Evolutionary conservation across 768 basidiomycete genomes (phyloP).

Genomic region (Naganishia onofrii): DNA sequence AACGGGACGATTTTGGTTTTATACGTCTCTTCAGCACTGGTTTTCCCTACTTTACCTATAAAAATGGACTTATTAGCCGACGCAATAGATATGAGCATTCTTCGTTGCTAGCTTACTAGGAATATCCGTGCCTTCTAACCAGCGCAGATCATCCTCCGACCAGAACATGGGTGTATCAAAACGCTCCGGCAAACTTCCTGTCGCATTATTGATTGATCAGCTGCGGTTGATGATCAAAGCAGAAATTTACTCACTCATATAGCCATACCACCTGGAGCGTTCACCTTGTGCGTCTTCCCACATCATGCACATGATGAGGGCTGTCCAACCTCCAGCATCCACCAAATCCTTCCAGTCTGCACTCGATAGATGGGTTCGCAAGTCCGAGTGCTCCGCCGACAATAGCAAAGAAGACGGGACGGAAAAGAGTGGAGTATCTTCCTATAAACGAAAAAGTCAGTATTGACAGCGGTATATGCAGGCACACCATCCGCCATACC

Average conservation of each 20-base stretch:
- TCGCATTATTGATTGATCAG: neutral
- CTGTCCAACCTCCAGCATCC: constrained; percentile 67
- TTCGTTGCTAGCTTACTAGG: constrained; percentile 56
- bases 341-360: constrained; percentile 68
- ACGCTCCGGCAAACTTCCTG: constrained; percentile 65
- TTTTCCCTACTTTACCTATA: constrained; percentile 79
- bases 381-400: constrained; percentile 69
- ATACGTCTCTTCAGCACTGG: constrained; percentile 75
- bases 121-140: constrained; percentile 80
- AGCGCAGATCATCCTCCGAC: constrained; percentile 67
- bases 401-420: constrained; percentile 75
- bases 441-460: constrained; percentile 55
- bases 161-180: constrained; percentile 97
- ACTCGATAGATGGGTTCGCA: constrained; percentile 63
- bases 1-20: constrained; percentile 66
- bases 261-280: constrained; percentile 67
- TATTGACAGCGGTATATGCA: neutral
- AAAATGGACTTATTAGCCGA: constrained; percentile 12
- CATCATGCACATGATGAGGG: constrained; percentile 90
- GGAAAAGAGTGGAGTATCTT: constrained; percentile 72
- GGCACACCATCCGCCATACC: constrained; percentile 52
- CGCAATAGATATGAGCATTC: constrained; percentile 10
- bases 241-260: constrained; percentile 61
- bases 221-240: neutral
- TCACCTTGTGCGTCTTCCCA: constrained; percentile 74